A percentile compares a stretch with the other conserved stretches of the same genome.
phyloP scores from a whole-genome alignment of 495 filamentous ascomycete species.

The Oidiodendron maius region DNA sequence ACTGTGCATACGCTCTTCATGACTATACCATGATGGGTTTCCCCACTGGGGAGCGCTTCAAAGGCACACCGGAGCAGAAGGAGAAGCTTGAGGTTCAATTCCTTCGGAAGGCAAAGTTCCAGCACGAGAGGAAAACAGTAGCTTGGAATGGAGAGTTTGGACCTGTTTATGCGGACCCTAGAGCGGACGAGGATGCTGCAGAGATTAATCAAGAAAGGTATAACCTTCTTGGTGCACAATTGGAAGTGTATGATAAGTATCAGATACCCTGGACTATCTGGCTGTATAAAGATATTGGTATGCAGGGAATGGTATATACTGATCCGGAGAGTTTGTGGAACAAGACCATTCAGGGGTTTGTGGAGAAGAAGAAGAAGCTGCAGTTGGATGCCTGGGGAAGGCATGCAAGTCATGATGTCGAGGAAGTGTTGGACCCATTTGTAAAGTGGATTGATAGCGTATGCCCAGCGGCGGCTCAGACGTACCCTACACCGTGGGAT shows the following conservation, averaged over 20 bases:
- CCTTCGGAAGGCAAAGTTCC: slow-evolving; percentile 51
- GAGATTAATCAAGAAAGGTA: slow-evolving; percentile 49
- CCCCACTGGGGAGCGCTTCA: slow-evolving; percentile 47
- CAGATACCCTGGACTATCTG: slow-evolving; percentile 58
- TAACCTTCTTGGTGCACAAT: slow-evolving; percentile 49
- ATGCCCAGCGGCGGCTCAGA: slow-evolving; percentile 30
- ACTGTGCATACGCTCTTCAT: slow-evolving; percentile 57
- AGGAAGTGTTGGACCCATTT: slow-evolving; percentile 20
- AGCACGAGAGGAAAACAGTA: slow-evolving; percentile 43
- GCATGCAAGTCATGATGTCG: slow-evolving; percentile 52
- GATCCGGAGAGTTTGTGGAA: slow-evolving; percentile 45
- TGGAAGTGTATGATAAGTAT: slow-evolving; percentile 51
- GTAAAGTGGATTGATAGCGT: slow-evolving; percentile 52
- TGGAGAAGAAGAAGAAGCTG: slow-evolving; percentile 48
- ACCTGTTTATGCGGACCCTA: slow-evolving; percentile 48
- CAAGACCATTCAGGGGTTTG: slow-evolving; percentile 41
- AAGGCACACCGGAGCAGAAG: slow-evolving; percentile 46
- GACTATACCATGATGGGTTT: slow-evolving; percentile 58
- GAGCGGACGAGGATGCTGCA: slow-evolving; percentile 28
- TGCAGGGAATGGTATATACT: slow-evolving; percentile 56
- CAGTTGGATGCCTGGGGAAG: slow-evolving; percentile 57
- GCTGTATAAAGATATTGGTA: slow-evolving; percentile 62
- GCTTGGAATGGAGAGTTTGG: slow-evolving; percentile 68
- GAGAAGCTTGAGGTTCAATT: slow-evolving; percentile 41
- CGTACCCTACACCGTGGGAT: slow-evolving; percentile 51